Evolutionary conservation across 495 filamentous ascomycete genomes (phyloP).

Genomic region (Tuber microsphaerosporum): DNA sequence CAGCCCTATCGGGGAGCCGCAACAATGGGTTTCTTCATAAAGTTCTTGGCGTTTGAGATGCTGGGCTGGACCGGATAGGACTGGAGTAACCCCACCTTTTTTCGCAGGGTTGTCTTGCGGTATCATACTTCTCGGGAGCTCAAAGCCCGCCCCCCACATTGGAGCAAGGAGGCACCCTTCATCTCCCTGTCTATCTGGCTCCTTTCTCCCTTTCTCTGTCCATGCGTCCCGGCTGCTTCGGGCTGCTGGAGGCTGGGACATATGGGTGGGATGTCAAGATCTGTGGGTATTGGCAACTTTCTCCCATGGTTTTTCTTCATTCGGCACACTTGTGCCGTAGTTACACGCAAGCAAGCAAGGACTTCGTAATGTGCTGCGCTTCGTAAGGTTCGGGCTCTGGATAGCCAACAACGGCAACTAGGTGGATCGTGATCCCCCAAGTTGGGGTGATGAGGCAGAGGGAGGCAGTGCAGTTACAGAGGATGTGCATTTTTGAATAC

Average conservation of each 20-base stretch:
- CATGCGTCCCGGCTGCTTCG: neutral
- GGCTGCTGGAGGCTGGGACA: neutral
- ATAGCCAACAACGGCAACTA: neutral
- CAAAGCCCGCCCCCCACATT: neutral
- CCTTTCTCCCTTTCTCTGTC: neutral
- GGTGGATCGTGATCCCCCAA: neutral
- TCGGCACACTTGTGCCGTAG: neutral
- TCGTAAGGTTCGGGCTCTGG: neutral
- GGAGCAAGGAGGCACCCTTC: neutral
- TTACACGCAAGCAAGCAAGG: neutral
- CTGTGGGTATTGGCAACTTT: neutral
- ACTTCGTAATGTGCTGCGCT: neutral
- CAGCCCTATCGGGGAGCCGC: conserved; percentile 39
- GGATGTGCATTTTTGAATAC: neutral
- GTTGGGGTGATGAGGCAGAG: neutral
- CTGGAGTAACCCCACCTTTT: neutral
- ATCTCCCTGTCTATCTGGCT: neutral
- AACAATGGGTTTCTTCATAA: conserved; percentile 11
- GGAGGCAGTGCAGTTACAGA: neutral
- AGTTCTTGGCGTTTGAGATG: conserved; percentile 1
- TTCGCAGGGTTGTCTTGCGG: neutral
- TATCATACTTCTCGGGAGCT: neutral
- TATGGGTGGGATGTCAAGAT: neutral
- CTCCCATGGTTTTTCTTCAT: neutral
- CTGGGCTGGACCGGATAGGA: neutral